Evolutionary conservation across 2,329 filamentous ascomycete genomes (phyloP), one percentile per base, ranked within the genome.

Genomic region (Pseudogymnoascus sp.): DNA sequence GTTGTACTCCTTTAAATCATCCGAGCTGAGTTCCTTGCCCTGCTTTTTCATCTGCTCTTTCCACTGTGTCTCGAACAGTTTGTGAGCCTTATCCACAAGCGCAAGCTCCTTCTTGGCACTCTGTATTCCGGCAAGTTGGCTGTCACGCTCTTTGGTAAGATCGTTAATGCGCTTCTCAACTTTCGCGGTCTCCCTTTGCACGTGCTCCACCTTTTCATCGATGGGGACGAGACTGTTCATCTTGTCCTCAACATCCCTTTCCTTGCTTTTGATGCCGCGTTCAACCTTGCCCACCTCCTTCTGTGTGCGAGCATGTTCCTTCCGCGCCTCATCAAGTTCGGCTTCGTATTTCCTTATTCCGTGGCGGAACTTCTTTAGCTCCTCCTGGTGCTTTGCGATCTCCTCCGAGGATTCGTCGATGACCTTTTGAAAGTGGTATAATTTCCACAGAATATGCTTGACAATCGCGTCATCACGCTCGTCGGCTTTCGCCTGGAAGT

Each of bases 391-490:
- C 69, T 90, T 91, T 70, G 93, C 88, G 64, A 99, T 99, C 70
- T 94, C 88, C 50, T 86, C 86, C 68, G 89, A 92, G 23, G 94
- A 96, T 69, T 93, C 89, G 69, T 97, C 91, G 79, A 99, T 97
- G 31, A 92, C 84, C 64, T 88, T 89, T 75, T 99, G 93, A 73
- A 96, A 95, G 72, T 96, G 92, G 74, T 91, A 97, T 1, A 99
- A 81, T 76, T 97, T 97, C 93, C 93, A 99, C 12, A 99, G 79
- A 35, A 95, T 92, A 68, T 97, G 93, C 0, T 89, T 92, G 63
- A 97, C 90, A 63, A 97, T 89, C 6, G 93, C 94, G 62, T 91
- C 84, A 73, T 99, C 93, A 60, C 91, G 87, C 74, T 97, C 91
- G 62, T 94, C 89, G 1, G 89, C 89, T 76, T 97, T 97, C 67